Base-by-base conservation (phyloP, 225 moss, liverwort and hornwort genomes). In the Pseudisothecium myosuroides region DNA sequence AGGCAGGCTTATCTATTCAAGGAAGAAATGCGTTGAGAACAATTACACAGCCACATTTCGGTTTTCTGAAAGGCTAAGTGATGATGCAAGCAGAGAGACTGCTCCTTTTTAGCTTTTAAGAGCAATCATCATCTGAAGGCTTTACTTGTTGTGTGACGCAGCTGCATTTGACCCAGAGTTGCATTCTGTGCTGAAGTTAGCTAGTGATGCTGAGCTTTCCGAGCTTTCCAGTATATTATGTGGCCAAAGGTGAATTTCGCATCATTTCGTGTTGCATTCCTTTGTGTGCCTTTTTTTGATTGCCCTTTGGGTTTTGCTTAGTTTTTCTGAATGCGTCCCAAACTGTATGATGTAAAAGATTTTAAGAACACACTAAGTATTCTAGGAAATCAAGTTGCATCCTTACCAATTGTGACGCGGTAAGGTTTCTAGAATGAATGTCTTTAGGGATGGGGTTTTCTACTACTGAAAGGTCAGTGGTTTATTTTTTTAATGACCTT, bases 171-270 rank as follows among this genome's bases (percentile, higher is more conserved):
- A 98, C 91, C 96, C 93, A 52, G 98, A 96, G 81, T 91, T 98
- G 89, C 97, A 93, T 83, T 93, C 93, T 59, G 97, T 98, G 90
- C 94, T 98, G 92, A 95, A 96, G 91, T 90, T 98, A 85, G 98
- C 98, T 63, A 98, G 95, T 76, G 97, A 98, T 88, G 90, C 95
- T 82, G 98, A 98, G 82, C 94, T 97, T 83, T 85, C 86, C 54
- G 97, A 98, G 83, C 89, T 98, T 61, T 97, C 97, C 56, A 95
- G 89, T 81, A 98, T 98, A 85, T 82, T 98, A 34, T 98, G 97
- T 82, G 93, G 97, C 77, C 95, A 91, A 90, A 98, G 98, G 98
- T 98, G 8, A 86, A 52, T 37, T 47, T 82, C 76, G 11, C 79
- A 67, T 31, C 63, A 50, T 84, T 62, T 60, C 29, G 39, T 83